Base-by-base conservation (phyloP, 1,139 yeast species). In the Saccharomyces hybrid region DNA sequence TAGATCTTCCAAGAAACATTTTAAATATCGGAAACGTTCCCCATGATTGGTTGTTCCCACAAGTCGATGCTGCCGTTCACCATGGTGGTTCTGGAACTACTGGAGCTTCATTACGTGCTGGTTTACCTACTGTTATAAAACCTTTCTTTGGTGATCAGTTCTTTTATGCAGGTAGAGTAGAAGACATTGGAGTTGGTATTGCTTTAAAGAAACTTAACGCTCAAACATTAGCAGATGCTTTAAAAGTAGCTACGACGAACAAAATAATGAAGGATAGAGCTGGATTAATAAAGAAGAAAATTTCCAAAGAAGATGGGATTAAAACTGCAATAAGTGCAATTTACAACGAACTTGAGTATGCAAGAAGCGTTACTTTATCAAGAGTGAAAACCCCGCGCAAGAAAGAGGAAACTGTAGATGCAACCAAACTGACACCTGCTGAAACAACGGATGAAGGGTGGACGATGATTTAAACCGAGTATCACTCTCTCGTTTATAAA, bases 71-170 rank as follows among this genome's bases (percentile, higher is more conserved):
- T 0, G 96, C 96, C 0, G 96, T 91, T 4, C 99, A 91, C 65
- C 99, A 91, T 69, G 99, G 99, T 42, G 99, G 99, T 0, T 86
- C 96, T 0, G 99, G 99, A 1, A 89, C 98, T 0, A 90, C 98
- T 0, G 99, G 99, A 9, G 96, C 97, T 0, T 80, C 95, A 2
- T 69, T 91, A 54, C 73, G 93, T 57, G 87, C 89, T 8, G 99
- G 98, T 0, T 68, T 87, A 32, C 97, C 98, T 0, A 88, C 96
- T 0, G 80, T 91, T 46, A 83, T 91, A 61, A 91, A 91, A 68
- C 98, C 99, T 1, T 91, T 93, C 65, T 91, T 91, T 70, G 99
- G 97, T 0, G 99, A 91, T 69, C 99, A 91, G 69, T 90, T 88
- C 68, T 91, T 91, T 68, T 91, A 88, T 69, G 96, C 96, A 0